Evolutionary conservation across 2,329 filamentous ascomycete genomes (phyloP).

Genomic region (Clarireedia sp.): DNA sequence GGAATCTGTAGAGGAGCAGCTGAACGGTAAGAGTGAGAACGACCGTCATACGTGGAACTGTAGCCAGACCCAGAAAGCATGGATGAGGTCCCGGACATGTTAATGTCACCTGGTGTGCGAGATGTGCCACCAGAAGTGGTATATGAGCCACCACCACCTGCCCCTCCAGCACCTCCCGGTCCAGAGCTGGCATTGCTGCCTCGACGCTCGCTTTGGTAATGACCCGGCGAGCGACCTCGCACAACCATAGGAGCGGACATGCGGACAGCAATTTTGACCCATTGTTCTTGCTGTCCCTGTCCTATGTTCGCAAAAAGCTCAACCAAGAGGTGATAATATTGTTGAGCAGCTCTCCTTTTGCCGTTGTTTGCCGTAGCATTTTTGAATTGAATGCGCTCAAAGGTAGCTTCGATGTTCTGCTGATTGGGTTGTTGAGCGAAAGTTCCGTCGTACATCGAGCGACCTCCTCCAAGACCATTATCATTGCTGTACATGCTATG

Average conservation of each 20-base stretch:
- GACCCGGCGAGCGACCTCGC: conserved; percentile 56
- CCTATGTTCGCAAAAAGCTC: conserved; percentile 55
- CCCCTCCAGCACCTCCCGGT: conserved; percentile 37
- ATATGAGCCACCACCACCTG: conserved; percentile 25
- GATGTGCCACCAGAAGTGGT: conserved; percentile 19
- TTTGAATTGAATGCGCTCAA: conserved; percentile 70
- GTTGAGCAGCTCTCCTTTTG: conserved; percentile 63
- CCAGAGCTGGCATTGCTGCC: conserved; percentile 46
- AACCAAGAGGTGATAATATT: conserved; percentile 65
- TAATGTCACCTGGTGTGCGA: conserved; percentile 23
- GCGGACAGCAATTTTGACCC: conserved; percentile 50
- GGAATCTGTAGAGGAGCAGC: conserved; percentile 22
- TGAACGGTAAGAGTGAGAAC: conserved; percentile 24
- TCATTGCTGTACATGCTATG: conserved; percentile 22
- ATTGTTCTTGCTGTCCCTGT: conserved; percentile 32
- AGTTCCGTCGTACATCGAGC: conserved; percentile 16
- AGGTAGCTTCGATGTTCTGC: conserved; percentile 33
- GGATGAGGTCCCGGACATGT: conserved; percentile 23
- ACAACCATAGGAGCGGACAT: conserved; percentile 58
- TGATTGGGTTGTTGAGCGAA: conserved; percentile 23
- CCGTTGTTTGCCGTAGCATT: conserved; percentile 69
- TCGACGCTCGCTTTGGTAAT: conserved; percentile 48
- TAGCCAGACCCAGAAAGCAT: conserved; percentile 25
- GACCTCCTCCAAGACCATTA: conserved; percentile 15
- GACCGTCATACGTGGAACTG: conserved; percentile 21